These are phyloP conservation scores for Malus sylvestris DNA, from an alignment of 306 rosid species.

Conservation along the genomic window DNA sequence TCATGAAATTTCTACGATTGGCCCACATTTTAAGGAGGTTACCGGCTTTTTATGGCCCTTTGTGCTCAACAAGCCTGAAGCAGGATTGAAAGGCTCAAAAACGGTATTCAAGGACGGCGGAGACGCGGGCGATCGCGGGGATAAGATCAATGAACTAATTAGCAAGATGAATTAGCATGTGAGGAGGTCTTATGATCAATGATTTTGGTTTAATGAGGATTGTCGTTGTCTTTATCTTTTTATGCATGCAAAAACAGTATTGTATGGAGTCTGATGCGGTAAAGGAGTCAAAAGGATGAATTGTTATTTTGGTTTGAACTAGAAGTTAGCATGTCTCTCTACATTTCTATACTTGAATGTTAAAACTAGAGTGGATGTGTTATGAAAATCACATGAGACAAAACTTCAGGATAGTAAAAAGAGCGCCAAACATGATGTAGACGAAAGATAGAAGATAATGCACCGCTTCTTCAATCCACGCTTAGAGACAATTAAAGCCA, in stretches of 20 bases:
- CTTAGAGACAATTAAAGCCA: no score
- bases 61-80: slow-evolving; percentile 59
- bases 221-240: background rate
- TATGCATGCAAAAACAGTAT: background rate
- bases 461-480: no score
- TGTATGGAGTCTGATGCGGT: background rate
- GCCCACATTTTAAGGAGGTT: slow-evolving; percentile 79
- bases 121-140: slow-evolving; percentile 72
- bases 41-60: slow-evolving; percentile 64
- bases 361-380: no score
- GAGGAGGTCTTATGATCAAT: background rate
- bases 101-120: slow-evolving; percentile 60
- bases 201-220: slow-evolving; percentile 4
- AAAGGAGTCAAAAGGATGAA: background rate
- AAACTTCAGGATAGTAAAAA: no score
- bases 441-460: no score
- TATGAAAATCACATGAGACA: no score
- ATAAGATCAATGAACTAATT: slow-evolving; percentile 64
- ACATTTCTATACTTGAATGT: no score
- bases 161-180: slow-evolving; percentile 59
- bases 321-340: no score
- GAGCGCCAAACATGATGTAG: no score
- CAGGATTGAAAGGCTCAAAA: slow-evolving; percentile 59
- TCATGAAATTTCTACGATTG: slow-evolving; percentile 60
- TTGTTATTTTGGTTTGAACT: background rate